Evolutionary conservation across 148 eudicot genomes (phyloP).

Genomic region (Hydrangea macrophylla): DNA sequence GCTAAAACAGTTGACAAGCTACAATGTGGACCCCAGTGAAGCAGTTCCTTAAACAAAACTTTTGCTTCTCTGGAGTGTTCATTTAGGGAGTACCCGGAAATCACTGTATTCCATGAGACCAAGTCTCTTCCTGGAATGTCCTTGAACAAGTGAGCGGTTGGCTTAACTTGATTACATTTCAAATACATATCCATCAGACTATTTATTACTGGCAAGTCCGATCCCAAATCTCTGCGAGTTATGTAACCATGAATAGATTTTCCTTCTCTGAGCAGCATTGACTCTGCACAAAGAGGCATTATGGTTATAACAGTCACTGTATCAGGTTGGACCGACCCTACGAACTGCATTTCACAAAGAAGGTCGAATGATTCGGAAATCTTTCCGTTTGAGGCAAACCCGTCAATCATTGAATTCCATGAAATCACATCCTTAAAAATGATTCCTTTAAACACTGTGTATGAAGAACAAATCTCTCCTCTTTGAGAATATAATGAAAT

Average conservation of each 20-base stretch:
- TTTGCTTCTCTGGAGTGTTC: conserved; percentile 34
- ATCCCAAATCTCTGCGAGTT: conserved; percentile 24
- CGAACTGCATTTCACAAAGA: conserved; percentile 31
- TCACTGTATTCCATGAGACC: conserved; percentile 46
- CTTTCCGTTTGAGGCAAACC: conserved; percentile 33
- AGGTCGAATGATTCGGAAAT: conserved; percentile 26
- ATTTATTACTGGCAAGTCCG: conserved; percentile 22
- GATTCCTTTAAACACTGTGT: conserved; percentile 23
- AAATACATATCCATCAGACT: conserved; percentile 41
- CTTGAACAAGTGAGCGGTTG: conserved; percentile 30
- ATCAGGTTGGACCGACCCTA: conserved; percentile 28
- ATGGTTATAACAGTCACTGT: conserved; percentile 32
- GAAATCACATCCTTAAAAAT: conserved; percentile 37
- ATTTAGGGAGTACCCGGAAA: conserved; percentile 40
- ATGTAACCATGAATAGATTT: conserved; percentile 35
- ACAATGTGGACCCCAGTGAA: conserved; percentile 15
- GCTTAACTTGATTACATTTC: conserved; percentile 27
- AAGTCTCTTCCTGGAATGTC: conserved; percentile 26
- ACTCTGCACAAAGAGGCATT: conserved; percentile 41
- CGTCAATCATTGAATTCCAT: conserved; percentile 52
- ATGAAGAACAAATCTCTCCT: conserved; percentile 28
- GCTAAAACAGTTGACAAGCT: conserved; percentile 44
- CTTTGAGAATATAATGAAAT: conserved; percentile 36
- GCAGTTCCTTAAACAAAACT: conserved; percentile 33
- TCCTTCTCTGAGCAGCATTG: conserved; percentile 35